Evolutionary conservation across 1,284 basidiomycete species (phyloP), one percentile per base, ranked within the genome.

Genomic region (Cystobasidium slooffiae): DNA sequence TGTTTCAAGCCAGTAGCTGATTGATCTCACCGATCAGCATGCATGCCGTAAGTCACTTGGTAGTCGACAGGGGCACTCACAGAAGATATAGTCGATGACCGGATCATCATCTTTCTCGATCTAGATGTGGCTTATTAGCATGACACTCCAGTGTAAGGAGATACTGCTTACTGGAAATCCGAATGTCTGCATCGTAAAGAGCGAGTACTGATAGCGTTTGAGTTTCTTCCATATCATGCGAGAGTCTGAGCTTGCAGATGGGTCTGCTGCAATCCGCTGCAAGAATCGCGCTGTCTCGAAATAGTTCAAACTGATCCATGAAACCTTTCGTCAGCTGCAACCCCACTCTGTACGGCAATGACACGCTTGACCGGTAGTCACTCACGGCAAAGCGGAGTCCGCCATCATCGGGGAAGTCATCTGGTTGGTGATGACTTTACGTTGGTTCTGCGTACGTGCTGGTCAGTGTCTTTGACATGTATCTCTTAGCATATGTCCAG

Each of bases 241-340:
- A 1, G 59, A 37, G 18, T 56, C 53, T 22, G 14, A 18, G 16
- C 44, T 61, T 14, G 59, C 59, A 61, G 18, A 1, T 20, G 41
- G 24, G 44, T 61, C 59, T 4, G 41, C n/a, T 7, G 44, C 37
- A 9, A 61, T 44, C 16, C 59, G 39, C 20, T 61, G 39, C 16
- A 61, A 24, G 39, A 61, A 61, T 7, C 59, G 59, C 6, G 59
- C 59, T 43, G 59, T 61, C 12, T 61, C 59, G 59, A 61, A 61
- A 14, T 61, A 61, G 20, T 61, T 61, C 9, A 61, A 20, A 18
- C 59, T 61, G 18, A 44, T 14, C 41, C 22, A 3, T 43, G 18
- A 43, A 31, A 39, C 4, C 7, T 10, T 12, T 20, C 12, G 9
- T 53, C 53, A 31, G 53, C 3, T 31, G 31, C 51, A 18, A 53